Base-by-base conservation (phyloP, 2,329 filamentous ascomycete species). In the Fonsecaea pedrosoi region DNA sequence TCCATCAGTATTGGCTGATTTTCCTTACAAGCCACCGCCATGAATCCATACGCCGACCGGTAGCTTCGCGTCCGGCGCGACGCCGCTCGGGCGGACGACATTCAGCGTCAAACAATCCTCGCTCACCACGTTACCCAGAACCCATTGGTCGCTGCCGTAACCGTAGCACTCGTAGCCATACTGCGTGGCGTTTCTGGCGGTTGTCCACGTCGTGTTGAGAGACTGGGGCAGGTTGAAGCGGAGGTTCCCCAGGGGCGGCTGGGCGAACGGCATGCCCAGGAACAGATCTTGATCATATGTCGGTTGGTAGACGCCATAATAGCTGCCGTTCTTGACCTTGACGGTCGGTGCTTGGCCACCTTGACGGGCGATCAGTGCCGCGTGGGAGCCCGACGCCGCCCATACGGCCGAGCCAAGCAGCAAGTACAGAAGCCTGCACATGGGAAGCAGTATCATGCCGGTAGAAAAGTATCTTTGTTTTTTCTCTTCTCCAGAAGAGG, bases 31-130 rank as follows among this genome's bases (percentile, higher is more conserved):
- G 1, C 84, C 85, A 40, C 86, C 86, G 12, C 85, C 81, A 38
- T 88, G 86, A 32, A 90, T 86, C 87, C 87, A 90, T 1, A 87
- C 80, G 12, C 80, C 81, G 6, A 89, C 84, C 0, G 87, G 87
- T 1, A 90, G 10, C 76, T 79, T 2, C 75, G 74, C 6, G 73
- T 71, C 35, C 75, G 68, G 8, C 78, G 74, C 4, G 67, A 77
- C 73, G 5, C 83, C 82, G 8, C 82, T 76, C 0, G 86, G 86
- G 2, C 87, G 82, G 32, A 90, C 78, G 8, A 90, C 81, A 60
- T 82, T 82, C 5, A 77, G 72, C 1, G 77, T 80, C 3, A 82
- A 68, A 57, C 79, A 82, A 62, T 81, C 78, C 66, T 82, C 77
- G 70, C 89, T 90, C 6, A 67, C 59, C 2, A 54, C 21, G 40